Base-by-base conservation (phyloP, 495 filamentous ascomycete species). In the Trichoderma erinaceum region DNA sequence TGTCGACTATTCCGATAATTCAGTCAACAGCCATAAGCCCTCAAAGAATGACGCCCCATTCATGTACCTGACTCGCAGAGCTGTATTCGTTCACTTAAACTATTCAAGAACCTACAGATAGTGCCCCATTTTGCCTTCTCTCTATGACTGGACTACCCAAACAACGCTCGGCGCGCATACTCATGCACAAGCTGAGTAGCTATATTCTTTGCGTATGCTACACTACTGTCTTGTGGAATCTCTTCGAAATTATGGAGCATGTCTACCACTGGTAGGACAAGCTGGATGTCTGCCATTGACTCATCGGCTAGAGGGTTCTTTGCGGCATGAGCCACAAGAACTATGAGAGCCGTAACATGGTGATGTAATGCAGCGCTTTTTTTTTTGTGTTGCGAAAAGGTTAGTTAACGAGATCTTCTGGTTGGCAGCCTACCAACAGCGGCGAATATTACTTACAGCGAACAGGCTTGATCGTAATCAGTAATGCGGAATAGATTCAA, bases 101-200 rank as follows among this genome's bases (percentile, higher is more conserved):
- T 29, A 1, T 29, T 4, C 1, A 29, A 29, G 29, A 4, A 29
- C 4, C 29, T 29, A 4, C 1, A 4, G 29, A 29, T 4, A 29
- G 29, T 29, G 29, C n/a, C n/a, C n/a, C n/a, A n/a, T n/a, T n/a
- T n/a, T n/a, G n/a, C n/a, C n/a, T n/a, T n/a, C n/a, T n/a, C n/a
- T n/a, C n/a, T 29, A 29, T 29, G 29, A 29, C 29, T 29, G 29
- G 29, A 7, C 50, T 56, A n/a, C 18, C 25, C 50, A 25, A 56
- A 56, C 7, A 56, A 23, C 50, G 50, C 50, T 11, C 18, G 16
- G 10, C 50, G 50, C 8, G 50, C 50, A 25, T 56, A 56, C 50
- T 56, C 50, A 56, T 56, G 50, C 50, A 56, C 50, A 16, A 56
- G 50, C 50, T 56, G 50, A 56, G 50, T 16, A 25, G 50, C 50